Evolutionary conservation across 805 yeast species (phyloP).

Genomic region (Metschnikowia cerradonensis): DNA sequence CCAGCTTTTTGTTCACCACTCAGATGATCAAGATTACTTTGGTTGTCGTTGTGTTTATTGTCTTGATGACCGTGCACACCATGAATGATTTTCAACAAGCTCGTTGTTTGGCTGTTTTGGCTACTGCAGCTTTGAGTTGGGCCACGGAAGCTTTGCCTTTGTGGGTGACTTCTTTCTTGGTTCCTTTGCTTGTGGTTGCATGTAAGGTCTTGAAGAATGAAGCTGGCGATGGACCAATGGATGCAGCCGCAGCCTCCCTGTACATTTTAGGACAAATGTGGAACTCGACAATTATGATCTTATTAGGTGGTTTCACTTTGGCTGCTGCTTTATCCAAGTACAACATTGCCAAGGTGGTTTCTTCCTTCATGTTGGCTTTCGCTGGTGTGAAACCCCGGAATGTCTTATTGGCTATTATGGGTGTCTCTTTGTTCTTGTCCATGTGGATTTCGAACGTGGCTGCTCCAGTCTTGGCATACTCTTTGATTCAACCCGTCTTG

Average conservation of each 20-base stretch:
- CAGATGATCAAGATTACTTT: constrained; percentile 41
- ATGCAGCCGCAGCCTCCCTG: constrained; percentile 67
- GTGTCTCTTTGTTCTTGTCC: constrained; percentile 77
- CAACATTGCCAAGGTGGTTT: constrained; percentile 79
- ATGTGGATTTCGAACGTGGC: constrained; percentile 98
- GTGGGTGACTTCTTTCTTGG: constrained; percentile 79
- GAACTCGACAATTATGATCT: constrained; percentile 86
- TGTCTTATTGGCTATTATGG: constrained; percentile 77
- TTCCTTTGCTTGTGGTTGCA: constrained; percentile 77
- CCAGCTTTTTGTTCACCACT: constrained; percentile 45
- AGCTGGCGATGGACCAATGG: constrained; percentile 45
- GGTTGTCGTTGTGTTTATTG: constrained; percentile 47
- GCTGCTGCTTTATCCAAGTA: constrained; percentile 94
- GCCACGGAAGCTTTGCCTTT: constrained; percentile 93
- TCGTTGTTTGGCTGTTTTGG: constrained; percentile 69
- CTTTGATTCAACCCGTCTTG: constrained; percentile 85
- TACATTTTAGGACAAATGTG: constrained; percentile 86
- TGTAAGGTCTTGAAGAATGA: constrained; percentile 61
- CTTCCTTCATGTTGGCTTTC: constrained; percentile 72
- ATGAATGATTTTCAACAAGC: constrained; percentile 35
- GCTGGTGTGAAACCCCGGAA: constrained; percentile 85
- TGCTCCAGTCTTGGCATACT: constrained; percentile 89
- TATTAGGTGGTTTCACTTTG: constrained; percentile 89
- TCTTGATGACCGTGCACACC: constrained; percentile 26
- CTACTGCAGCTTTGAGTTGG: constrained; percentile 84